Evolutionary conservation across 169 alveolate species (phyloP), one percentile per base, ranked within the genome.

Genomic region (Plasmodium gonderi): DNA sequence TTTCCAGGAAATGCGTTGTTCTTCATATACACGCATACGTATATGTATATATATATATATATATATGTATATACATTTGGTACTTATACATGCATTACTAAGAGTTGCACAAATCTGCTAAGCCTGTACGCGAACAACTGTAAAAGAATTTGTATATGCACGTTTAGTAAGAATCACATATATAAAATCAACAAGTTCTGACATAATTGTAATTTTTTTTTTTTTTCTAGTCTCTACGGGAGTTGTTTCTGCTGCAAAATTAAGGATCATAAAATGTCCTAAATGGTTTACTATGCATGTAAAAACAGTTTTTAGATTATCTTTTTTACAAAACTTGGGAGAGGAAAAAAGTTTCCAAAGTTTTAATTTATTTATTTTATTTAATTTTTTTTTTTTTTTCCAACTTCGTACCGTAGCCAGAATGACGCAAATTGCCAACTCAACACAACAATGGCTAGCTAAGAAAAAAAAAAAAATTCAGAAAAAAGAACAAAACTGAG

Each of bases 361-460:
- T n/a, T n/a, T n/a, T n/a, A n/a, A n/a, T n/a, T n/a, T 47, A 3
- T 3, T 47, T 47, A 47, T 47, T 47, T 47, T 47, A 14, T 1
- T 47, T 47, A 65, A 17, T 65, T n/a, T 65, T 65, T 65, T 65
- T n/a, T 65, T 65, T 65, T 65, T 65, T 65, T n/a, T n/a, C n/a
- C n/a, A 33, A 60, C 72, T 60, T n/a, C 8, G 72, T n/a, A 36
- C 9, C 72, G 26, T 23, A 5, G 17, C 26, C 26, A 36, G 17
- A 17, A 60, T 60, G 72, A n/a, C 40, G 72, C 72, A 20, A 20
- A 60, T n/a, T n/a, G 26, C 36, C 72, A 60, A 17, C 26, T 60
- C 26, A 36, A n/a, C 72, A 33, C 14, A 36, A 33, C 14, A 36
- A 33, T 74, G 64, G 80, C 54, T 74, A 74, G 80, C 80, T 38